A percentile compares a stretch with the other conserved stretches of the same genome.
phyloP scores from a whole-genome alignment of 108 stramenopile species.

The Ochromonas danica region DNA sequence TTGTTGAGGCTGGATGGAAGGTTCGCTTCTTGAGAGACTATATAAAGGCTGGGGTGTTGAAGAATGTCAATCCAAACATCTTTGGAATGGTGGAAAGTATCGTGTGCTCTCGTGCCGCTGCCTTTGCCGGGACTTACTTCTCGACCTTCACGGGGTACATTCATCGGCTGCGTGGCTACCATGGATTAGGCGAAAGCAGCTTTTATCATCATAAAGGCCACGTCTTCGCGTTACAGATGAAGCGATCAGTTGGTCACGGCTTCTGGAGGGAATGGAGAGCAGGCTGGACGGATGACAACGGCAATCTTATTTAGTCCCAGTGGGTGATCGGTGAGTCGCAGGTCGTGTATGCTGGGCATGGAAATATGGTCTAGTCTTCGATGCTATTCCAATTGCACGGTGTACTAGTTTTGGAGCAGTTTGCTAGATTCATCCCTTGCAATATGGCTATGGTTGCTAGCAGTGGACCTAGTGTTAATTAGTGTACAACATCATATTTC shows the following conservation, averaged over 20 bases:
- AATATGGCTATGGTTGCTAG: too few relatives aligned
- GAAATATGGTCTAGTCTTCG: too few relatives aligned
- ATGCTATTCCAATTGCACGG: too few relatives aligned
- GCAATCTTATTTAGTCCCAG: too few relatives aligned
- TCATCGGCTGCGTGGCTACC: slow-evolving; percentile 32
- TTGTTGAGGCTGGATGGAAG: slow-evolving; percentile 30
- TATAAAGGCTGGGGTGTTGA: not conserved
- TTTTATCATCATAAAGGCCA: slow-evolving; percentile 21
- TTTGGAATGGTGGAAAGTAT: slow-evolving; percentile 32
- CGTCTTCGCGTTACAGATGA: not conserved
- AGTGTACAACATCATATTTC: too few relatives aligned
- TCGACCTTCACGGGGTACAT: slow-evolving; percentile 37
- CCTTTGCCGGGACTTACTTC: slow-evolving; percentile 26
- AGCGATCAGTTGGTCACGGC: slow-evolving; percentile 11
- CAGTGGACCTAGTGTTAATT: too few relatives aligned
- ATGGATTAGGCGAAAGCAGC: slow-evolving; percentile 27
- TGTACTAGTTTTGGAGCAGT: too few relatives aligned
- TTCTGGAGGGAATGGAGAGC: slow-evolving; percentile 33
- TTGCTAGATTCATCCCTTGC: too few relatives aligned
- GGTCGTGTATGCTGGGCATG: too few relatives aligned
- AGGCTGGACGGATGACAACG: slow-evolving; percentile 34
- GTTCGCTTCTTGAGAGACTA: slow-evolving; percentile 25
- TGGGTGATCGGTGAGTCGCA: too few relatives aligned
- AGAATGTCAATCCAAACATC: slow-evolving; percentile 2
- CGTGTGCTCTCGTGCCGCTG: slow-evolving; percentile 30